Percentiles rank a stretch among this genome's conserved stretches.
Conservation (phyloP, 1,139 yeast genomes). For the Diutina mesorugosa region DNA sequence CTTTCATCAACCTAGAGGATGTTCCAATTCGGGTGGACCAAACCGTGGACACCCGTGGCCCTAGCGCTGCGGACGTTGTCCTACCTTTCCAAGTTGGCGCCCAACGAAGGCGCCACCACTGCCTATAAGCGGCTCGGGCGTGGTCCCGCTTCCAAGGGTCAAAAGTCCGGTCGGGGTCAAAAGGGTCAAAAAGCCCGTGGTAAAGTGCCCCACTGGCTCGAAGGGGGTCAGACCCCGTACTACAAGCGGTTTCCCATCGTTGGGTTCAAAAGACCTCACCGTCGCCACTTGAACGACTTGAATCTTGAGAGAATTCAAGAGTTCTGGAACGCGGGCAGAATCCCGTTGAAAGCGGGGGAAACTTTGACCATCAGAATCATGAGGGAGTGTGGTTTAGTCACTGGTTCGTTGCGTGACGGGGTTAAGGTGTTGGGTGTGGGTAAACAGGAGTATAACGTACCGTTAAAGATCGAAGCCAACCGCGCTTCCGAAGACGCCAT, state of each 20-base stretch:
- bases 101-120: conserved; percentile 27
- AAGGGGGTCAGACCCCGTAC: conserved; percentile 98
- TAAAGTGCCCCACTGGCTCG: conserved; percentile 84
- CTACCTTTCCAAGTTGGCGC: conserved; percentile 24
- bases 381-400: conserved; percentile 60
- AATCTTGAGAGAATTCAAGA: conserved; percentile 48
- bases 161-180: conserved; percentile 95
- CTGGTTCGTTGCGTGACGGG: conserved; percentile 67
- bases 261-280: conserved; percentile 62
- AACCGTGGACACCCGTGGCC: not conserved
- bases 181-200: conserved; percentile 98
- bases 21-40: not conserved
- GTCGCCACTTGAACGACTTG: conserved; percentile 35
- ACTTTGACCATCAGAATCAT: conserved; percentile 48
- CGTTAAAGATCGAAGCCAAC: conserved; percentile 68
- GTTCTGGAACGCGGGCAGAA: conserved; percentile 55
- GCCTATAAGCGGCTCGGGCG: conserved; percentile 73
- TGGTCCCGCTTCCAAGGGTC: conserved; percentile 90
- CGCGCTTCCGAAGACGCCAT: conserved; percentile 71
- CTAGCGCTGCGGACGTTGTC: conserved; percentile 7
- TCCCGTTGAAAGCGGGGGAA: conserved; percentile 52
- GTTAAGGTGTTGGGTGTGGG: conserved; percentile 73
- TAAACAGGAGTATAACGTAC: conserved; percentile 38
- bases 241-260: conserved; percentile 81
- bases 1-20: not conserved